phyloP scores from a whole-genome alignment of 257 asterid species.

The Solanum chmielewskii region DNA sequence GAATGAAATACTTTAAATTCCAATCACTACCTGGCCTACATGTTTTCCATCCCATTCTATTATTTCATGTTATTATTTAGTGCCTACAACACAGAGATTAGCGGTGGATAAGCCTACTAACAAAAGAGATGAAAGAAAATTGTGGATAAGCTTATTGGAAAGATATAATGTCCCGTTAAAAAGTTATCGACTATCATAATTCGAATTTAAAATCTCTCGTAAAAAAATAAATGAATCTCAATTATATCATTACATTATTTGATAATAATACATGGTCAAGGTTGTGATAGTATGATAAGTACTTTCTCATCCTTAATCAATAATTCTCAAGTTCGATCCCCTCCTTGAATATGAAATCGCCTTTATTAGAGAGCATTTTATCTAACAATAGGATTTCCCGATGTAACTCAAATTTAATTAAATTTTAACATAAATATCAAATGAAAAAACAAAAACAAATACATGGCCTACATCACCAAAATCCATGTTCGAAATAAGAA shows the following conservation, averaged over 20 bases:
- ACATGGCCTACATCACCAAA: neutral
- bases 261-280: no score
- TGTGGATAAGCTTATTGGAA: neutral
- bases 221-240: neutral
- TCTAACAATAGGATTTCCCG: accelerated
- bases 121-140: neutral
- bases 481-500: neutral
- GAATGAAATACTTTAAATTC: neutral
- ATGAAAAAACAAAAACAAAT: no score
- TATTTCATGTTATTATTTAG: neutral
- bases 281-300: no score
- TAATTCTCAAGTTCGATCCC: accelerated
- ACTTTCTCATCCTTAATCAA: no score
- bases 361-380: no score
- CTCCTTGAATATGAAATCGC: no score
- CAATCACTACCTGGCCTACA: neutral
- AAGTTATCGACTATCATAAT: neutral
- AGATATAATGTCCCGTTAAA: neutral
- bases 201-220: neutral
- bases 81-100: neutral
- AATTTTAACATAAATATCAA: no score
- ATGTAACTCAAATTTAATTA: no score
- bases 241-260: neutral
- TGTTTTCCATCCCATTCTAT: neutral
- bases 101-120: neutral